Percentiles rank a stretch among this genome's conserved stretches.
These are phyloP conservation scores for Helianthus tuberosus DNA, from an alignment of 129 eudicot species.

Conservation along the genomic window DNA sequence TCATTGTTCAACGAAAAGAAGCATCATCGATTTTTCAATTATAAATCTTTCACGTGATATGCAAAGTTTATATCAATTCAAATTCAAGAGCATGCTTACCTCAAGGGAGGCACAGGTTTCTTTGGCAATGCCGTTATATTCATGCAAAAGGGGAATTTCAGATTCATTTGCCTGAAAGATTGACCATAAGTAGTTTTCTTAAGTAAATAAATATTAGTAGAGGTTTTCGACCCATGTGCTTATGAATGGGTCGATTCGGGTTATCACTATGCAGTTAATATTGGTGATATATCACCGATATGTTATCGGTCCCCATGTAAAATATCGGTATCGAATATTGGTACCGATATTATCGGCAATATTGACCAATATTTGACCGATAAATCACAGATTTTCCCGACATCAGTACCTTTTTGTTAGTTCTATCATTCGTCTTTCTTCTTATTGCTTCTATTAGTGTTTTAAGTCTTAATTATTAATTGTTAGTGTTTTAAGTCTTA, in stretches of 20 bases:
- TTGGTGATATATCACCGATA: too few species aligned
- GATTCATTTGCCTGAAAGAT: conserved; percentile 77
- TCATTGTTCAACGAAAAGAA: conserved; percentile 14
- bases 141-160: conserved; percentile 96
- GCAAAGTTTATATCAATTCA: background rate
- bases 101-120: conserved; percentile 69
- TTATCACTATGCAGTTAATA: too few species aligned
- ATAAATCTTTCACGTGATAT: conserved; percentile 6
- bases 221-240: background rate
- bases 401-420: too few species aligned
- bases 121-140: conserved; percentile 62
- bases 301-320: too few species aligned
- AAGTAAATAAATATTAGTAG: conserved; percentile 3
- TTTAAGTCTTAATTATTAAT: too few species aligned
- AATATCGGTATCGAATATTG: too few species aligned
- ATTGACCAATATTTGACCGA: too few species aligned
- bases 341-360: too few species aligned
- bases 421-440: too few species aligned
- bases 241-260: background rate
- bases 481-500: too few species aligned
- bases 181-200: conserved; percentile 29
- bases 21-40: background rate
- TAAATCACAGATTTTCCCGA: too few species aligned
- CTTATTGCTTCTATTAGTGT: too few species aligned
- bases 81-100: conserved; percentile 44